Evolutionary conservation across 495 filamentous ascomycete genomes (phyloP), one percentile per base, ranked within the genome.

Genomic region (Thermothielavioides terrestris): DNA sequence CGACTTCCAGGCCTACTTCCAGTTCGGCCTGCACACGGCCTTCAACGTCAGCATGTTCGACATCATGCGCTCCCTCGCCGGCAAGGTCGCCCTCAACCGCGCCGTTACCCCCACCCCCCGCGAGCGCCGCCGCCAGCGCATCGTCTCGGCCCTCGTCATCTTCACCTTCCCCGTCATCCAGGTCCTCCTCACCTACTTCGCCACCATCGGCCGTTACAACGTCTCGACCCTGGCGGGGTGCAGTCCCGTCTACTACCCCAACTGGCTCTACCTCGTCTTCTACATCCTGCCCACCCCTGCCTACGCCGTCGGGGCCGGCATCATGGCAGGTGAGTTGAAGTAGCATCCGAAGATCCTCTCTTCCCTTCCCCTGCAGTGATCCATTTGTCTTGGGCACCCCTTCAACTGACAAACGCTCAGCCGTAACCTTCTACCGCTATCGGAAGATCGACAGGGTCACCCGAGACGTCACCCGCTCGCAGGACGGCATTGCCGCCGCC

Each of bases 291-390:
- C 86, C 73, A 78, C 78, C 3, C 75, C 80, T 0, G 61, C 92
- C 8, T 77, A 87, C 38, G 79, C 77, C 9, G 20, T 88, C 10
- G 62, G 81, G 9, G 83, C 77, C 6, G 69, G 73, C 1, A 80
- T 79, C 50, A 90, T 85, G 68, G 83, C 87, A 30, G 68, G 91
- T 95, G 78, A 70, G 84, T 71, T n/a, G n/a, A n/a, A n/a, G n/a
- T n/a, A n/a, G n/a, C n/a, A n/a, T n/a, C n/a, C n/a, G n/a, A n/a
- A n/a, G n/a, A n/a, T n/a, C n/a, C n/a, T n/a, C n/a, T n/a, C n/a
- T n/a, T n/a, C n/a, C n/a, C n/a, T n/a, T n/a, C n/a, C n/a, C n/a
- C n/a, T n/a, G n/a, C n/a, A n/a, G n/a, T n/a, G n/a, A n/a, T n/a
- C 2, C 4, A 1, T 10, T 7, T 39, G 48, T 27, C 40, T 6